A percentile compares a stretch with the other conserved stretches of the same genome.
Evolutionary conservation across 2,329 filamentous ascomycete species (phyloP).

Genomic region (Hypoxylon sp.): DNA sequence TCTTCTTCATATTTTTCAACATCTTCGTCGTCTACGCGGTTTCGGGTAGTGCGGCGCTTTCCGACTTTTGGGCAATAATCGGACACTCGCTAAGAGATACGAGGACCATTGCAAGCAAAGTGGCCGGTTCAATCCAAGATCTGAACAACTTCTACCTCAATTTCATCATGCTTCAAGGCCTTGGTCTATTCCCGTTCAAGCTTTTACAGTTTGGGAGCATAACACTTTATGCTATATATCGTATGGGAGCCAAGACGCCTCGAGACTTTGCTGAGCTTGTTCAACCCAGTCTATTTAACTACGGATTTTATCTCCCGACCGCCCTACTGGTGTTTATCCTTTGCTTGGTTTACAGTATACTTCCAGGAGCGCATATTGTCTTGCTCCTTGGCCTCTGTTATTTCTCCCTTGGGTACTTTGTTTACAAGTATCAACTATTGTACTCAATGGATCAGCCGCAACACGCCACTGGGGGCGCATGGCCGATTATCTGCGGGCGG

Average conservation of each 20-base stretch:
- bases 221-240: slow-evolving; percentile 82
- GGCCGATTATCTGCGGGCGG: slow-evolving; percentile 96
- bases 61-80: slow-evolving; percentile 79
- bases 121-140: slow-evolving; percentile 80
- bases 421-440: slow-evolving; percentile 96
- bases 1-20: slow-evolving; percentile 99
- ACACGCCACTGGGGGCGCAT: slow-evolving; percentile 91
- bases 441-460: slow-evolving; percentile 99
- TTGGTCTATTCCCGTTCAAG: slow-evolving; percentile 94
- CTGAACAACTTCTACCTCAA: slow-evolving; percentile 91
- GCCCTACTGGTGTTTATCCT: slow-evolving; percentile 94
- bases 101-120: slow-evolving; percentile 78
- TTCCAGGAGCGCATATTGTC: slow-evolving; percentile 83
- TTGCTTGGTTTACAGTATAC: slow-evolving; percentile 92
- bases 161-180: slow-evolving; percentile 90
- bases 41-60: slow-evolving; percentile 78
- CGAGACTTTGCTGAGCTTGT: slow-evolving; percentile 87
- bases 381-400: slow-evolving; percentile 86
- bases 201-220: slow-evolving; percentile 91
- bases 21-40: slow-evolving; percentile 96
- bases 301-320: slow-evolving; percentile 95
- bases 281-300: slow-evolving; percentile 89
- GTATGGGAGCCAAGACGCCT: slow-evolving; percentile 85
- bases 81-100: slow-evolving; percentile 83
- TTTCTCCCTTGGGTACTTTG: slow-evolving; percentile 85